Evolutionary conservation across 345 rosid genomes (phyloP).

Genomic region (Linum lewisii): DNA sequence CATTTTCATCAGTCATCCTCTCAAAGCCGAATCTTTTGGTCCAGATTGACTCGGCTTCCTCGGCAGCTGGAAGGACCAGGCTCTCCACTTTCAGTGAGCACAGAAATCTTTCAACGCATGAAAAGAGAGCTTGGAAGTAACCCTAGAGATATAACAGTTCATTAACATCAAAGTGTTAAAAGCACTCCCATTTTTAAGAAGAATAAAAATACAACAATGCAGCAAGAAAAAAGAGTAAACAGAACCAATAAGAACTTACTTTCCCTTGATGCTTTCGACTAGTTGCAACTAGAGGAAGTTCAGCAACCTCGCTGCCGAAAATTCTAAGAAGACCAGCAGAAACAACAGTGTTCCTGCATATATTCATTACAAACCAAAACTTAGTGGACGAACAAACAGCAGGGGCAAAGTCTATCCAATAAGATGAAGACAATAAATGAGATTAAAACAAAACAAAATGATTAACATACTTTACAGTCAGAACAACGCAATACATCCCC

Average conservation of each 20-base stretch:
- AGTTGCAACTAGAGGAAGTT: conserved; percentile 96
- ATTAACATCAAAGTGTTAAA: conserved; percentile 1
- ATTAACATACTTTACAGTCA: conserved; percentile 59
- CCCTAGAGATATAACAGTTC: conserved; percentile 40
- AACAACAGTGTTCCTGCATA: conserved; percentile 67
- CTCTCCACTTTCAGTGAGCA: conserved; percentile 63
- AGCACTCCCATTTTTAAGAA: too few species aligned
- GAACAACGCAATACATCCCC: conserved; percentile 75
- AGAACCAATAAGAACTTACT: conserved; percentile 29
- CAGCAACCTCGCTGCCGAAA: conserved; percentile 86
- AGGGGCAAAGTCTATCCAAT: background rate
- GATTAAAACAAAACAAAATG: background rate
- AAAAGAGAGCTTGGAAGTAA: conserved; percentile 78
- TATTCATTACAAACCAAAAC: conserved; percentile 1
- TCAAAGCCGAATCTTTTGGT: conserved; percentile 76
- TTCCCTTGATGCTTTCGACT: conserved; percentile 82
- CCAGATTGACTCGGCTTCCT: conserved; percentile 94
- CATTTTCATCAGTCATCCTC: conserved; percentile 63
- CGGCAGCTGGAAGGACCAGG: conserved; percentile 94
- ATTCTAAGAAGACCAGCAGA: conserved; percentile 94
- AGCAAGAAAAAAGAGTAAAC: background rate
- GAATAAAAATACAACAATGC: too few species aligned
- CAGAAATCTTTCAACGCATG: conserved; percentile 71
- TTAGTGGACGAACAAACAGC: background rate
- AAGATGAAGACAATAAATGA: background rate